phyloP scores from a whole-genome alignment of 139 green algal genomes.

The Yamagishiella unicocca region DNA sequence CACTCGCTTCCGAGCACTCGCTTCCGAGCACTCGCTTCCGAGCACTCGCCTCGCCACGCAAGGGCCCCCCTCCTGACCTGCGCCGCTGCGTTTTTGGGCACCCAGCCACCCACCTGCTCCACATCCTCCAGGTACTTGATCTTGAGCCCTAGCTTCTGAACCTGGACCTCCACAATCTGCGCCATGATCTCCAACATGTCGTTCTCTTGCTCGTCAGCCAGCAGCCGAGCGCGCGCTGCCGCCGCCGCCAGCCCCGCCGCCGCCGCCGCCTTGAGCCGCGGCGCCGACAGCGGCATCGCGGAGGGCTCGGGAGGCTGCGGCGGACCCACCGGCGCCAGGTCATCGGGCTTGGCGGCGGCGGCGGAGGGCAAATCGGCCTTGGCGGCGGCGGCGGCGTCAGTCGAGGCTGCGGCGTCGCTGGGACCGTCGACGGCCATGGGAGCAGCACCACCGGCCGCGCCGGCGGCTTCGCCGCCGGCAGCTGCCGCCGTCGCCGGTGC shows the following conservation, averaged over 20 bases:
- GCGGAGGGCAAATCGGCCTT: background rate
- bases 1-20: too few species aligned
- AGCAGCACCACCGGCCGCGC: background rate
- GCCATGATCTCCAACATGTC: slow-evolving; percentile 75
- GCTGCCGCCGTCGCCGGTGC: background rate
- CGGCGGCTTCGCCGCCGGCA: background rate
- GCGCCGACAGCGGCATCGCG: background rate
- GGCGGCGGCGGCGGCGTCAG: background rate
- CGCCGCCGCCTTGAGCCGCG: slow-evolving; percentile 37
- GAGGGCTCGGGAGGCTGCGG: background rate
- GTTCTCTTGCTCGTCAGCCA: slow-evolving; percentile 83
- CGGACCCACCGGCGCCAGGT: background rate
- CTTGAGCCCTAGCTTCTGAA: slow-evolving; percentile 71
- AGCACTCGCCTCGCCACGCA: too few species aligned
- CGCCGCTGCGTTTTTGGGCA: background rate
- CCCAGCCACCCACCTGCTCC: slow-evolving; percentile 46
- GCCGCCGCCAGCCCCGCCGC: slow-evolving; percentile 55
- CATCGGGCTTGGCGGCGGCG: background rate
- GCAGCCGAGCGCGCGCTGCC: slow-evolving; percentile 48
- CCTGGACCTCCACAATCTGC: slow-evolving; percentile 72
- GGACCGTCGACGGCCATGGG: background rate
- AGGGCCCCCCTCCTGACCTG: too few species aligned
- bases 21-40: too few species aligned
- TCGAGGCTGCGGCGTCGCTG: background rate
- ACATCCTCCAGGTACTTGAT: slow-evolving; percentile 63